These are phyloP conservation scores for Trametes versicolor DNA, from an alignment of 1,284 basidiomycete genomes.

Conservation along the genomic window DNA sequence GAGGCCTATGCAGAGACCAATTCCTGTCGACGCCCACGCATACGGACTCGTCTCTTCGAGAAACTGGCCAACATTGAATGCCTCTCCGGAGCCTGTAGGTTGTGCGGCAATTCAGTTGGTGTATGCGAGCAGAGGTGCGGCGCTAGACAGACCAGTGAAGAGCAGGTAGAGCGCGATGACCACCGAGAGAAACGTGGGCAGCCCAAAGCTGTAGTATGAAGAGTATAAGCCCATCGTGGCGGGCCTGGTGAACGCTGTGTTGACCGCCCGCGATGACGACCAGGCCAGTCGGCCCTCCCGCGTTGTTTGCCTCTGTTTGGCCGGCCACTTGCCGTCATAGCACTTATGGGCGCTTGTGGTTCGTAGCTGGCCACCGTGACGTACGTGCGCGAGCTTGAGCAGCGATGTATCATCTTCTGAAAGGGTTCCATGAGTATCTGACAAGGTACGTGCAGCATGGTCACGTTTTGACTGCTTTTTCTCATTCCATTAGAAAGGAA, in stretches of 20 bases:
- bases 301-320: conserved; percentile 29
- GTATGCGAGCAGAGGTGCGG: neutral
- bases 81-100: conserved; percentile 81
- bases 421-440: conserved; percentile 88
- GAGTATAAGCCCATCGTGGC: conserved; percentile 54
- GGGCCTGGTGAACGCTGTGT: conserved; percentile 28
- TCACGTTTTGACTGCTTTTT: neutral
- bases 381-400: neutral
- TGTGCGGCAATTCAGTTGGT: conserved; percentile 15
- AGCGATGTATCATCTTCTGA: conserved; percentile 89
- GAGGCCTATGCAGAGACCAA: conserved; percentile 93
- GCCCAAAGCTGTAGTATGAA: conserved; percentile 71
- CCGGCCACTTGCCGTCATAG: conserved; percentile 22
- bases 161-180: conserved; percentile 85
- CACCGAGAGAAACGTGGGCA: conserved; percentile 70
- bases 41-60: conserved; percentile 95
- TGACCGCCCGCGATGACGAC: conserved; percentile 28
- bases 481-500: conserved; percentile 70
- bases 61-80: conserved; percentile 93
- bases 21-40: conserved; percentile 91
- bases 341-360: conserved; percentile 17
- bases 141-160: conserved; percentile 73
- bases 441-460: conserved; percentile 64
- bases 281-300: conserved; percentile 11
- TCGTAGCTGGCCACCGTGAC: neutral